phyloP scores from a whole-genome alignment of 768 basidiomycete species.

The Cystobasidium tubakii region DNA sequence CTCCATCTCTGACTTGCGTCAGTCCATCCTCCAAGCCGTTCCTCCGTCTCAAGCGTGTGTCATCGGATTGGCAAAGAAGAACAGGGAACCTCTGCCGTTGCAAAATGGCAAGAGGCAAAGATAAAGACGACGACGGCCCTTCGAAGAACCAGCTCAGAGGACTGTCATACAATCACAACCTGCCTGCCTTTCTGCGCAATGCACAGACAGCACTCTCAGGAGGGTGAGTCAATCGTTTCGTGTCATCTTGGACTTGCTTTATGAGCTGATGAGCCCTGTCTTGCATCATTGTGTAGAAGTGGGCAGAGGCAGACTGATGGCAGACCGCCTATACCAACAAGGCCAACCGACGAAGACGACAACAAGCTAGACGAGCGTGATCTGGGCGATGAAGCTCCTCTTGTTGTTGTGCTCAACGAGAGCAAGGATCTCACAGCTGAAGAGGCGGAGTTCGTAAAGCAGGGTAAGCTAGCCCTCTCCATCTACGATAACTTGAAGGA shows the following conservation, averaged over 20 bases:
- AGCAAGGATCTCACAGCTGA: constrained; percentile 76
- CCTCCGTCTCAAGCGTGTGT: too few species aligned
- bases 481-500: too few species aligned
- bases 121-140: constrained; percentile 2
- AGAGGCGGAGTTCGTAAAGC: constrained; percentile 60
- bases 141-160: constrained; percentile 25
- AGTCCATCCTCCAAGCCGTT: too few species aligned
- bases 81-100: too few species aligned
- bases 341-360: constrained; percentile 61
- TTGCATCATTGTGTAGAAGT: neutral
- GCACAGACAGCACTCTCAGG: neutral
- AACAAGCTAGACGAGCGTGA: constrained; percentile 63
- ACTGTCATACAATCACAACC: constrained; percentile 5
- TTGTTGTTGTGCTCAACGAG: constrained; percentile 77
- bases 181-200: neutral
- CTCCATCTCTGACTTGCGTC: too few species aligned
- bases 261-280: neutral
- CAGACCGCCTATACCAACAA: constrained; percentile 26
- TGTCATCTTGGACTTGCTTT: neutral
- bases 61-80: neutral
- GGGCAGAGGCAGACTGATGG: neutral
- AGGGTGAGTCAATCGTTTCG: neutral
- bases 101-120: constrained; percentile 22
- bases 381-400: constrained; percentile 62
- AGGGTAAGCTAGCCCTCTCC: constrained; percentile 47